Percentiles rank a stretch among this genome's conserved stretches.
Conservation (phyloP, 2,329 filamentous ascomycete species). For the Iodosphaeria phyllophila region DNA sequence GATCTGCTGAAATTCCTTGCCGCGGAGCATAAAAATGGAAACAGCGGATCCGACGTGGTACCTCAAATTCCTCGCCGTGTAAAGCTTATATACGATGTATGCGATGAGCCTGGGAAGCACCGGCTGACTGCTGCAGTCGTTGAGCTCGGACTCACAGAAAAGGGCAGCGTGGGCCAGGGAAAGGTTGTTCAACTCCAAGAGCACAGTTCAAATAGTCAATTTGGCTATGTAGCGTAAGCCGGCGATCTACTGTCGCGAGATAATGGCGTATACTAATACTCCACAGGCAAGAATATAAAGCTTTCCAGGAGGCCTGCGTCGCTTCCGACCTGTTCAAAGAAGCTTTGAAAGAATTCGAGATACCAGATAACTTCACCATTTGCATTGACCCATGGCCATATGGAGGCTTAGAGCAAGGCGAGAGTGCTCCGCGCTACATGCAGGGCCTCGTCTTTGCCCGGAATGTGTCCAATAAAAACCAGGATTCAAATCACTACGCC, state of each 20-base stretch:
- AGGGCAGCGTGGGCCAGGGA: constrained; percentile 12
- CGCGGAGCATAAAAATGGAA: constrained; percentile 12
- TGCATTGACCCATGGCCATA: constrained; percentile 51
- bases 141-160: too few species aligned
- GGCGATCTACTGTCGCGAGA: neutral
- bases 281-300: constrained; percentile 15
- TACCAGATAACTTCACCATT: constrained; percentile 24
- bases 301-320: constrained; percentile 20
- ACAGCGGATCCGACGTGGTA: neutral
- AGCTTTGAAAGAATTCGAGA: constrained; percentile 24
- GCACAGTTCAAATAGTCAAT: constrained; percentile 14
- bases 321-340: constrained; percentile 25
- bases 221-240: constrained; percentile 16
- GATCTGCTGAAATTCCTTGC: constrained; percentile 9
- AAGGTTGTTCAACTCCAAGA: constrained; percentile 10
- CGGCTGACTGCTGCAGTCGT: constrained; percentile 19
- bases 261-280: neutral
- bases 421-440: constrained; percentile 23
- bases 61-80: constrained; percentile 18
- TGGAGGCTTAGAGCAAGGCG: constrained; percentile 21
- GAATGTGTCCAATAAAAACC: constrained; percentile 21
- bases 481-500: constrained; percentile 42
- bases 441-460: constrained; percentile 30
- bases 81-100: constrained; percentile 24
- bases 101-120: constrained; percentile 11